Conservation (phyloP, 2,329 filamentous ascomycete genomes). For the Xylariales sp. region DNA sequence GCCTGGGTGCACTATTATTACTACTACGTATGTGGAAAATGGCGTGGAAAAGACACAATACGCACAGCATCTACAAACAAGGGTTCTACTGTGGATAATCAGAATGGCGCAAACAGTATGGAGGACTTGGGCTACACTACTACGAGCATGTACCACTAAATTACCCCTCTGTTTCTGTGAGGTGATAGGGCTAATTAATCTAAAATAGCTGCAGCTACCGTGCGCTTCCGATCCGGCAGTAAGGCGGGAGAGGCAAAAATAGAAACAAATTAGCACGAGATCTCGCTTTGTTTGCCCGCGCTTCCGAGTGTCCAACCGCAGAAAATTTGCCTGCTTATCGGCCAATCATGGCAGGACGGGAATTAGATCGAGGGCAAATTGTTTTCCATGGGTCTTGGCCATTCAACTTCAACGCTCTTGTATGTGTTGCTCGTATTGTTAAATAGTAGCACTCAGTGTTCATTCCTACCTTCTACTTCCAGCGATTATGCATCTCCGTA, state of each 20-base stretch:
- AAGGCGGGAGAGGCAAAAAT: constrained; percentile 44
- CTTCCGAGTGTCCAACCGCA: constrained; percentile 7
- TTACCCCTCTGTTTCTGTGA: not conserved
- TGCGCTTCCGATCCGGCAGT: constrained; percentile 6
- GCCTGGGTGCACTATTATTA: too few relatives aligned
- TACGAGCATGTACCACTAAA: not conserved
- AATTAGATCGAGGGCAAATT: constrained; percentile 7
- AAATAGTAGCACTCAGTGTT: not conserved
- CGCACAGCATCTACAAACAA: not conserved
- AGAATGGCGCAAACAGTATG: too few relatives aligned
- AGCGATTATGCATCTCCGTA: too few relatives aligned
- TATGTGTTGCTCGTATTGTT: not conserved
- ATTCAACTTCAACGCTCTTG: not conserved
- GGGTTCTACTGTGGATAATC: too few relatives aligned
- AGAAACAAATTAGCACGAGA: constrained; percentile 43
- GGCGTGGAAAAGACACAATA: not conserved
- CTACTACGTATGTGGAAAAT: not conserved
- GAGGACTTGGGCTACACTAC: too few relatives aligned
- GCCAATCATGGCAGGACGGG: constrained; percentile 19
- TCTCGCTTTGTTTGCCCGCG: constrained; percentile 9
- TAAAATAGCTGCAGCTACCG: not conserved
- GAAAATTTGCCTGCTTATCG: constrained; percentile 30
- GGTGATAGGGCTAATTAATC: constrained; percentile 41
- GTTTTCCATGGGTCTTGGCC: not conserved
- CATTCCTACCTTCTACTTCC: not conserved